Evolutionary conservation across 345 rosid species (phyloP).

Genomic region (Populus deltoides): DNA sequence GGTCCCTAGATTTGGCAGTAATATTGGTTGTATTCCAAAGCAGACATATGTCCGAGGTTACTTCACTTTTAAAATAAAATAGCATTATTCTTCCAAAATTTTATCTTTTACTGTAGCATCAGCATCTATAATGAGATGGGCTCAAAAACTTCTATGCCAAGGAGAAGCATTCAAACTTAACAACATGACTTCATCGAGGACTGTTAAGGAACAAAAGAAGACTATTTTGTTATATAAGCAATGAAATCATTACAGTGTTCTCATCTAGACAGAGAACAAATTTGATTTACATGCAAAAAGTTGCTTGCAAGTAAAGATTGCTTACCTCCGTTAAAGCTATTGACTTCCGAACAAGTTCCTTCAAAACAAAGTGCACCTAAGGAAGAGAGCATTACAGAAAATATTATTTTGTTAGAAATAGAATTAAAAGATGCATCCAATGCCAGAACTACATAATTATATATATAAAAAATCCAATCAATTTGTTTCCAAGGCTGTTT

Average conservation of each 20-base stretch:
- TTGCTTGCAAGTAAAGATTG: slow-evolving; percentile 14
- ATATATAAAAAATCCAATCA: neutral
- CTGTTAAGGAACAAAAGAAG: neutral
- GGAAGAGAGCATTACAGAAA: neutral
- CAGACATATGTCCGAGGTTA: neutral
- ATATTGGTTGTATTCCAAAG: neutral
- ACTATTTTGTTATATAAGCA: neutral
- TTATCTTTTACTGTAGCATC: neutral
- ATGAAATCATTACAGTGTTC: no score
- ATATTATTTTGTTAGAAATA: neutral
- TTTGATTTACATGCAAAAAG: neutral
- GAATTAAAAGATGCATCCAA: neutral
- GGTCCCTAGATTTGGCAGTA: neutral
- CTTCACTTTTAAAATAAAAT: neutral
- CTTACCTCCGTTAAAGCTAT: slow-evolving; percentile 88
- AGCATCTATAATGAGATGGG: neutral
- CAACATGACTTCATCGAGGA: no score
- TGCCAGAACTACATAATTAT: neutral
- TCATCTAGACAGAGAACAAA: neutral
- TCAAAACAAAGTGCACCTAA: slow-evolving; percentile 90
- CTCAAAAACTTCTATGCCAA: no score
- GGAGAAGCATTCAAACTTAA: neutral
- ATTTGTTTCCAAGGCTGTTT: neutral
- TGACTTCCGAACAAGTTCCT: slow-evolving; percentile 95
- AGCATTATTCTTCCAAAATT: neutral